Evolutionary conservation across 2,329 filamentous ascomycete genomes (phyloP).

Genomic region (Knufia fluminis): DNA sequence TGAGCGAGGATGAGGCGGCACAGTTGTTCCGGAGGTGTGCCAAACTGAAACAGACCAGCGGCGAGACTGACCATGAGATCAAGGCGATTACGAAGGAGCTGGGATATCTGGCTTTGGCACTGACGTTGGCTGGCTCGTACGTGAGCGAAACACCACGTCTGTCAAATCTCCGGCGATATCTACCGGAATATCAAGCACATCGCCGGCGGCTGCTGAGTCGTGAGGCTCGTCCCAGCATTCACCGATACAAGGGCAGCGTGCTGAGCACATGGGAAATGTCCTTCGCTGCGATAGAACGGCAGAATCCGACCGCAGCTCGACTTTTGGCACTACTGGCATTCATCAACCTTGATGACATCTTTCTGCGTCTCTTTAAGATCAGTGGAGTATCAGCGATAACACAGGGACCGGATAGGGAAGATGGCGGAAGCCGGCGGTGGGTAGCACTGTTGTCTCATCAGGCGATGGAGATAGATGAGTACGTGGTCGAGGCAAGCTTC

Average conservation of each 20-base stretch:
- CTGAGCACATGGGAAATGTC: conserved; percentile 24
- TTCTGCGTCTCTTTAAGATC: conserved; percentile 4
- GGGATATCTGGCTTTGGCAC: conserved; percentile 20
- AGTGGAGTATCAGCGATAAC: too few species aligned
- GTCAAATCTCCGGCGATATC: conserved; percentile 14
- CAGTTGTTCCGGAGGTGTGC: background rate
- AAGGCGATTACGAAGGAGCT: conserved; percentile 20
- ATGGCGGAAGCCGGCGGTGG: too few species aligned
- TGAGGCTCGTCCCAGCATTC: conserved; percentile 14
- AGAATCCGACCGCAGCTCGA: conserved; percentile 15
- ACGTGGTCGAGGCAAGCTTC: too few species aligned
- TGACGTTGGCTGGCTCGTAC: conserved; percentile 20
- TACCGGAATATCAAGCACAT: background rate
- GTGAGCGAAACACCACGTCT: conserved; percentile 19
- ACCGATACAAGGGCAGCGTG: conserved; percentile 23
- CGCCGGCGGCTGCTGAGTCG: conserved; percentile 11
- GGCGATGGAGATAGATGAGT: too few species aligned
- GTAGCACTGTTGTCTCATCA: too few species aligned
- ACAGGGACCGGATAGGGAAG: too few species aligned
- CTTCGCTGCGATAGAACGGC: conserved; percentile 13
- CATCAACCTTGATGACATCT: conserved; percentile 10
- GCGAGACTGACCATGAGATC: conserved; percentile 8
- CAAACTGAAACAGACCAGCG: background rate
- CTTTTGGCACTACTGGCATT: conserved; percentile 13
- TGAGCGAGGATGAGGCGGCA: background rate